Base-by-base conservation (phyloP, 1,284 basidiomycete genomes). In the Ustilago loliicola region DNA sequence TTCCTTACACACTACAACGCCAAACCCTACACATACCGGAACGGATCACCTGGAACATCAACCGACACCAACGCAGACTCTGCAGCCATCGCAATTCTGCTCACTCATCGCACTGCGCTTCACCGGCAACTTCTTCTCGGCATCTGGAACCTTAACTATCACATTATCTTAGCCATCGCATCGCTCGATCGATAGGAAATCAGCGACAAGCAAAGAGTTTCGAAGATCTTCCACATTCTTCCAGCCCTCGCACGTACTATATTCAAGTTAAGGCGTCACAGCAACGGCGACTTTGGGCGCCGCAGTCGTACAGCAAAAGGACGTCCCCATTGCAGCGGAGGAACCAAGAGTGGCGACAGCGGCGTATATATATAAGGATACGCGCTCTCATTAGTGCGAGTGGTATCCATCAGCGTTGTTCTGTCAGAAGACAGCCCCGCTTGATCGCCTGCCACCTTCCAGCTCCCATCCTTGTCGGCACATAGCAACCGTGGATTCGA, bases 41-140 rank as follows among this genome's bases (percentile, higher is more conserved):
- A 25, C 50, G 59, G 59, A 62, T 45, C 53, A 29, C 11, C 38
- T 62, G 61, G 61, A 55, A 55, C 42, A 19, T 21, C 32, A 29
- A 25, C 61, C 61, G 51, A 15, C 48, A 29, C 4, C 27, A 13
- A 27, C n/a, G 19, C 25, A 50, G 13, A 30, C 25, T 29, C 48
- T 19, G 23, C 48, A 29, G n/a, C 15, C 27, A 50, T 25, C 48
- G 15, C 25, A n/a, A 21, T 17, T 19, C n/a, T 17, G 13, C 11
- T 50, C 48, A 50, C 48, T 27, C 10, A 17, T 50, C 17, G 27
- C 25, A 15, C 15, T 27, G 10, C 25, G 27, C 7, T 10, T 23
- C 48, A 15, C 8, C 48, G 6, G 27, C 13, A 25, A 29, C 48
- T 9, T 40, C 32, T 45, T 10, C 29, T 25, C 54, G 54, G 54